These are phyloP conservation scores for Didymella pinodella DNA, from an alignment of 2,329 filamentous ascomycete species.

Conservation along the genomic window DNA sequence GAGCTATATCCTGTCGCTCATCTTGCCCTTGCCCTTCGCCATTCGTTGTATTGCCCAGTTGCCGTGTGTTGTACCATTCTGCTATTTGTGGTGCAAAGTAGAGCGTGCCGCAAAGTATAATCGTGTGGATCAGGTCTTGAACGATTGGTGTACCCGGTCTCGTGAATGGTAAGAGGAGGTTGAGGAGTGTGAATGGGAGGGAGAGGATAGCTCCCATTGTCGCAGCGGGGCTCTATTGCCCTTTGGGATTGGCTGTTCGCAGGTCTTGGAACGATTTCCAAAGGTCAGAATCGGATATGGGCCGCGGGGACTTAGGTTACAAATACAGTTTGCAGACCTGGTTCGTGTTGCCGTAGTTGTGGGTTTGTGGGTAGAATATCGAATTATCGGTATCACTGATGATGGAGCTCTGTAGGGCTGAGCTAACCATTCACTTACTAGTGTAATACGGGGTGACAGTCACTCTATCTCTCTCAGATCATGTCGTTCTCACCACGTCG, in stretches of 20 bases:
- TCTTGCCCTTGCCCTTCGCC: constrained; percentile 2
- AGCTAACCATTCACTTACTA: constrained; percentile 2
- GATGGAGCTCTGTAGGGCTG: constrained; percentile 17
- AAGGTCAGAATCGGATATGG: no score
- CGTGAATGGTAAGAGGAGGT: constrained; percentile 58
- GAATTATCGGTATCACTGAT: constrained; percentile 9
- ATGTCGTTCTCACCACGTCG: background rate
- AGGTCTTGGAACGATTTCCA: no score
- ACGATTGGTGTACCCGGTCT: constrained; percentile 56
- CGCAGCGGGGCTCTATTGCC: constrained; percentile 9
- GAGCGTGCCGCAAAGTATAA: constrained; percentile 53
- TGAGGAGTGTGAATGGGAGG: constrained; percentile 45
- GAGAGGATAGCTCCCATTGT: constrained; percentile 45
- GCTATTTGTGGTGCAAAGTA: constrained; percentile 58
- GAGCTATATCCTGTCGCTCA: background rate
- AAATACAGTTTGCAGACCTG: no score
- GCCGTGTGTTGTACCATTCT: constrained; percentile 48
- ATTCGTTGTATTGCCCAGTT: constrained; percentile 20
- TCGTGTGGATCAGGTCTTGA: constrained; percentile 58
- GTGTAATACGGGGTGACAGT: background rate
- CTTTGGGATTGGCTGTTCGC: background rate
- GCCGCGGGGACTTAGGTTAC: background rate
- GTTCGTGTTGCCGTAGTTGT: background rate
- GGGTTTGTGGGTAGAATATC: constrained; percentile 3
- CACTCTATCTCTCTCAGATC: background rate